Base-by-base conservation (phyloP, 208 protist genomes). In the Wallacemonas sp. region DNA sequence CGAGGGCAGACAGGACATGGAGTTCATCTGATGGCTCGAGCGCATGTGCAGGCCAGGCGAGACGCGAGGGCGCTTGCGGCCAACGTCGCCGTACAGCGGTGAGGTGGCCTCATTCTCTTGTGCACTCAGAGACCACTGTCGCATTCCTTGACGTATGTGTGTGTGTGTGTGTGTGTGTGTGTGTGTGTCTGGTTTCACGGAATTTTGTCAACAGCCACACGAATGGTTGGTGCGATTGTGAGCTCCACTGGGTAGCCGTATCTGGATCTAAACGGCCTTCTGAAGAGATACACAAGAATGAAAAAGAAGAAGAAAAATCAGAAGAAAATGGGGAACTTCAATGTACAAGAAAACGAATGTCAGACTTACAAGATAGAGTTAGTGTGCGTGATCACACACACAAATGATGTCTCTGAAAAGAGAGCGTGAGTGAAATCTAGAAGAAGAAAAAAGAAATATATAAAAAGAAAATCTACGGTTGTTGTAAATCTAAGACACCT, bases 41-140 rank as follows among this genome's bases (percentile, higher is more conserved):
- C 52, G 52, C 52, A 59, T 59, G 52, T 59, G 52, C 20, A 59
- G 31, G 5, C 52, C 52, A 42, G 52, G 32, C 20, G 52, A 12
- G 10, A 59, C 52, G 22, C 52, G 52, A 44, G 52, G 52, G 16
- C 52, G 52, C 31, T 59, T 59, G 16, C 52, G 52, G 3, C 52
- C 52, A 22, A 22, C 52, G 3, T 59, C 52, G 22, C 52, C 52
- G 32, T 28, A 54, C 18, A 54, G 28, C 4, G 61, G 61, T 2
- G 61, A 65, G 28, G 26, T 36, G 14, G 49, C 48, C 25, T 57
- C 32, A 57, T 67, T 49, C 14, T 49, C 33, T 23, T 28, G 33
- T 4, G 29, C 48, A 32, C 46, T 28, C 3, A 67, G 22, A 32
- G 63, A 67, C 63, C 63, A 67, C 63, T 67, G 63, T 5, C 63